phyloP scores from a whole-genome alignment of 495 filamentous ascomycete species.

The Thermothielavioides terrestris region DNA sequence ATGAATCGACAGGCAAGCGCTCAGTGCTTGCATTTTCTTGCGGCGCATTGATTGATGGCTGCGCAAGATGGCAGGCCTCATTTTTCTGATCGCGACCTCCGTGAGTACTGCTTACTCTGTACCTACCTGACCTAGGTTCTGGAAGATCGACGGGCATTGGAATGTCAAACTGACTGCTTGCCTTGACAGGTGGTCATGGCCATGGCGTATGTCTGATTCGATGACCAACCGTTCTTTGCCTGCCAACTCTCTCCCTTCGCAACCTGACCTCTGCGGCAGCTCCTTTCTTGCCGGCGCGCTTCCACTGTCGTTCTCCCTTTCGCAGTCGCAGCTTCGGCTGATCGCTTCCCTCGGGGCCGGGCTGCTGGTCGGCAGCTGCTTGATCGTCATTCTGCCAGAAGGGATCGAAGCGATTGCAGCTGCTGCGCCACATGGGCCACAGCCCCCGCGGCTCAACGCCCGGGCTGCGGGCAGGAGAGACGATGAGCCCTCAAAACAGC shows the following conservation, averaged over 20 bases:
- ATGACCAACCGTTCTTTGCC: neutral
- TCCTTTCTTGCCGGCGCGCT: constrained; percentile 93
- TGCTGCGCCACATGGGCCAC: constrained; percentile 42
- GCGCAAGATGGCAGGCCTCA: constrained; percentile 7
- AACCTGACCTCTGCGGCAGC: constrained; percentile 40
- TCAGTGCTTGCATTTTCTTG: neutral
- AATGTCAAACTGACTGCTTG: constrained; percentile 14
- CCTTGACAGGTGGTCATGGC: constrained; percentile 68
- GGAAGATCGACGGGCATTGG: neutral
- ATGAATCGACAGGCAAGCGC: constrained; percentile 2
- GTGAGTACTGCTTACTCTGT: constrained; percentile 9
- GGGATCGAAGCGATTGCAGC: constrained; percentile 86
- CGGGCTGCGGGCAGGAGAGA: neutral
- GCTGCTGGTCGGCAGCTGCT: constrained; percentile 84
- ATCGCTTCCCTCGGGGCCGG: constrained; percentile 92
- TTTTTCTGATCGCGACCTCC: constrained; percentile 15
- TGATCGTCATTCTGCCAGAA: constrained; percentile 97
- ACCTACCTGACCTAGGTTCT: neutral
- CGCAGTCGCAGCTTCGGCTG: constrained; percentile 78
- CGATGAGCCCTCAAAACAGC: constrained; percentile 14
- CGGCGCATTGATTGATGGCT: neutral
- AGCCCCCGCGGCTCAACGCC: neutral
- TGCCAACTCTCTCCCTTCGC: constrained; percentile 12
- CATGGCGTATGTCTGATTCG: constrained; percentile 59
- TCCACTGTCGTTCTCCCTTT: constrained; percentile 81